A percentile compares a stretch with the other conserved stretches of the same genome.
phyloP scores from a whole-genome alignment of 1,139 yeast species.

The Entelexis paramagnoliae region DNA sequence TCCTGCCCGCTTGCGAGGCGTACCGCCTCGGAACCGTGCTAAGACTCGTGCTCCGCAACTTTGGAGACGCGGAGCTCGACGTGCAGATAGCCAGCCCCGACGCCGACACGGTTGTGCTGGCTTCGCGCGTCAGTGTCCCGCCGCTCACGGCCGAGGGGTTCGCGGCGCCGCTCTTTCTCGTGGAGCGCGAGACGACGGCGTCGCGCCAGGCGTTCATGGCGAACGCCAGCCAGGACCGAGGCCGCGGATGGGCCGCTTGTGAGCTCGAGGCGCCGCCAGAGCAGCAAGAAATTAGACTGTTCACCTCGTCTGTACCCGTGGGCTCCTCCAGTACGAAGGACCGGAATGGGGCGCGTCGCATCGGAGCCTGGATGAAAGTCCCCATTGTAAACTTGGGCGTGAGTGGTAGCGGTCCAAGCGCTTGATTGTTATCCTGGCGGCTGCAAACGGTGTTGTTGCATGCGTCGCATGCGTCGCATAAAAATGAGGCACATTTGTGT shows the following conservation, averaged over 20 bases:
- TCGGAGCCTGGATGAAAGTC: constrained; percentile 10
- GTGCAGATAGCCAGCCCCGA: constrained; percentile 18
- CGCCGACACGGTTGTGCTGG: background rate
- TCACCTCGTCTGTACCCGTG: background rate
- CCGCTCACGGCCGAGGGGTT: constrained; percentile 11
- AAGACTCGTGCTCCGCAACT: constrained; percentile 25
- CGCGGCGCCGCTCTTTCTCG: constrained; percentile 26
- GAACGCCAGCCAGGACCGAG: constrained; percentile 22
- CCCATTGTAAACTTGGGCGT: background rate
- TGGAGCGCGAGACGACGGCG: constrained; percentile 27
- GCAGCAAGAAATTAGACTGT: background rate
- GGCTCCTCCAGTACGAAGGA: no score
- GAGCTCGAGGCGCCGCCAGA: constrained; percentile 7
- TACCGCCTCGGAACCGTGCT: constrained; percentile 10
- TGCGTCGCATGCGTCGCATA: no score
- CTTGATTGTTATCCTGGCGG: no score
- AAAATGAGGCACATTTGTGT: no score
- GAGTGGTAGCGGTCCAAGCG: no score
- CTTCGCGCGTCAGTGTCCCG: background rate
- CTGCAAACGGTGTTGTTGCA: no score
- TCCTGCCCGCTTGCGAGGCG: constrained; percentile 17
- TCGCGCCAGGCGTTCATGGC: constrained; percentile 29
- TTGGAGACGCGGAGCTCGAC: constrained; percentile 24
- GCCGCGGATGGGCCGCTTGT: constrained; percentile 28
- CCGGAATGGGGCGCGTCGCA: background rate